Conservation (phyloP, 352 stramenopile species). For the Phytophthora kernoviae region DNA sequence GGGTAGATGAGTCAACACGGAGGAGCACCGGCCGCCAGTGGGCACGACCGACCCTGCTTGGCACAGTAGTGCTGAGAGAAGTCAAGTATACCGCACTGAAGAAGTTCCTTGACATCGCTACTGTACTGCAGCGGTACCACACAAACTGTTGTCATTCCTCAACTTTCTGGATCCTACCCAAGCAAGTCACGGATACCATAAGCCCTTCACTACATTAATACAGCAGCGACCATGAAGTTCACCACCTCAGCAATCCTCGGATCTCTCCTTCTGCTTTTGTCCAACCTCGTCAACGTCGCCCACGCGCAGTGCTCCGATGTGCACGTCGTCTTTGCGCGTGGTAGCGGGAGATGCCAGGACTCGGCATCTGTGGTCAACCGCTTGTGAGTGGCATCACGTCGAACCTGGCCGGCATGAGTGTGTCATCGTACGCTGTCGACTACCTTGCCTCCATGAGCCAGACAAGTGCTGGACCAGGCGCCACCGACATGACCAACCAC, state of each 20-base stretch:
- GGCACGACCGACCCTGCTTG: too few species aligned
- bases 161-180: conserved; percentile 8
- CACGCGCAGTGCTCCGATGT: conserved; percentile 30
- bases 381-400: conserved; percentile 36
- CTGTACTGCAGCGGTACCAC: too few species aligned
- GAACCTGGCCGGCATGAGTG: too few species aligned
- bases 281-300: background rate
- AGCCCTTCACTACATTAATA: background rate
- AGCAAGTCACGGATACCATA: background rate
- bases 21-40: too few species aligned
- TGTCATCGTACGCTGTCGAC: too few species aligned
- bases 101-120: too few species aligned
- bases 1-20: background rate
- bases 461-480: too few species aligned
- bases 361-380: conserved; percentile 35
- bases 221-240: conserved; percentile 21
- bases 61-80: too few species aligned
- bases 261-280: background rate
- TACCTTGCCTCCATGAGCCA: too few species aligned
- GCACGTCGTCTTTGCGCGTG: conserved; percentile 40
- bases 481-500: too few species aligned
- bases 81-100: too few species aligned
- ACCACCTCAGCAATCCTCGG: conserved; percentile 4
- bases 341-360: conserved; percentile 33
- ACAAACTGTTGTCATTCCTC: conserved; percentile 13